Base-by-base conservation (phyloP, 2,329 filamentous ascomycete genomes). In the Lachnellula willkommii region DNA sequence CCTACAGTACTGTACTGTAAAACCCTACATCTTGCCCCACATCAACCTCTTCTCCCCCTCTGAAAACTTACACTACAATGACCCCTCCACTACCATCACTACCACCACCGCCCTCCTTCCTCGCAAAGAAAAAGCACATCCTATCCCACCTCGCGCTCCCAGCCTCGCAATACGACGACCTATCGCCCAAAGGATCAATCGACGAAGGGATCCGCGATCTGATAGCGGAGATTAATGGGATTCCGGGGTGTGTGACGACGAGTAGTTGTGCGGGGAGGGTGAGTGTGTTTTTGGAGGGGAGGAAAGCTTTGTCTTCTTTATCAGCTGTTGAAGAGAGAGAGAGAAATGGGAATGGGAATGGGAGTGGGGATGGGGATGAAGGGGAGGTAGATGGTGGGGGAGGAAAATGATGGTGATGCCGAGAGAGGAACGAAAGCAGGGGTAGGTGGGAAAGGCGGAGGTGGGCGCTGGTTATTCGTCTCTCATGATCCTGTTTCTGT, bases 181-280 rank as follows among this genome's bases (percentile, higher is more conserved):
- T 87, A 7, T 95, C 90, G 1, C 92, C 93, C 2, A 96, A 96
- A 74, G 93, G 92, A 15, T 88, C 85, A 0, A 81, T 97, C 20
- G 93, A 97, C 70, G 81, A 76, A 48, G 87, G 84, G 1, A 91
- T 97, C 62, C 81, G 86, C 47, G 79, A 85, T 22, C 76, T 96
- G 53, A 91, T 97, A 58, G 78, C 80, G 50, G 83, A 88, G 63
- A 87, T 97, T 69, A 97, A 97, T 71, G 70, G 66, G 1, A 68
- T 87, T 5, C 80, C 85, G 1, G 90, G 89, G 1, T 81, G 92
- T 42, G 90, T 95, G 36, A 96, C 93, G 1, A 96, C 92, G 2
- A 96, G 91, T 73, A 96, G 91, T 71, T 97, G 93, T 70, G 89
- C 90, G 2, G 93, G 93, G 0, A 79, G 93, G 52, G 82, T 95